Conservation (phyloP, 805 yeast species). For the Cyberlindnera galapagoensis region DNA sequence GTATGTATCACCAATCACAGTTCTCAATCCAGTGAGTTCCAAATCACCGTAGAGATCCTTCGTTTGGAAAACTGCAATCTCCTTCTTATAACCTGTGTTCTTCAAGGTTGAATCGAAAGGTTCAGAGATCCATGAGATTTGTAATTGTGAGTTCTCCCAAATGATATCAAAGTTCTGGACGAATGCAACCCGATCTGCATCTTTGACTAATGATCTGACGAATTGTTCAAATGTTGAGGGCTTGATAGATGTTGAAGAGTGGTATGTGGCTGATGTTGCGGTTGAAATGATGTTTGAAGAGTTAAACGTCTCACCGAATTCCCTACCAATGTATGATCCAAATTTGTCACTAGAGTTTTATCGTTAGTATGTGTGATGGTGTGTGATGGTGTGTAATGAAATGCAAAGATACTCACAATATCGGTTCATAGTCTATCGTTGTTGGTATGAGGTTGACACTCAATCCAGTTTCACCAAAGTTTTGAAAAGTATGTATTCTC, state of each 20-base stretch:
- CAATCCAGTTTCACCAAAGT: constrained; percentile 16
- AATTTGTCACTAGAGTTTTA: constrained; percentile 11
- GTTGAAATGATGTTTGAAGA: constrained; percentile 13
- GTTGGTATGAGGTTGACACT: constrained; percentile 17
- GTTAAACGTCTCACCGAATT: constrained; percentile 13
- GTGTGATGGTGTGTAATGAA: neutral
- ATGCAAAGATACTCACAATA: constrained; percentile 8
- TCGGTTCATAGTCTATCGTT: constrained; percentile 15
- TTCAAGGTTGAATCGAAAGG: constrained; percentile 16
- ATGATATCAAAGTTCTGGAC: constrained; percentile 17
- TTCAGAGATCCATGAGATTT: constrained; percentile 16
- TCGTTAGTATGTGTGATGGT: constrained; percentile 1
- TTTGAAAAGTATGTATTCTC: constrained; percentile 11
- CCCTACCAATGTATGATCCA: constrained; percentile 9
- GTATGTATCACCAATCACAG: constrained; percentile 12
- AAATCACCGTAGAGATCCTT: constrained; percentile 12
- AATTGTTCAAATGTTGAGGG: constrained; percentile 15
- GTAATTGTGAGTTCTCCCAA: constrained; percentile 10
- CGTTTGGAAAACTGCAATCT: constrained; percentile 20
- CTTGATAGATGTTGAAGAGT: constrained; percentile 9
- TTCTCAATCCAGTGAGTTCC: constrained; percentile 20
- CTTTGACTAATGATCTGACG: constrained; percentile 9
- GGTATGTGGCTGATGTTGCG: constrained; percentile 20
- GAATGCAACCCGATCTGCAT: constrained; percentile 16
- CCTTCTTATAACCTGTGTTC: constrained; percentile 11